Conservation (phyloP, 2,329 filamentous ascomycete genomes). For the Penicillium capsulatum region DNA sequence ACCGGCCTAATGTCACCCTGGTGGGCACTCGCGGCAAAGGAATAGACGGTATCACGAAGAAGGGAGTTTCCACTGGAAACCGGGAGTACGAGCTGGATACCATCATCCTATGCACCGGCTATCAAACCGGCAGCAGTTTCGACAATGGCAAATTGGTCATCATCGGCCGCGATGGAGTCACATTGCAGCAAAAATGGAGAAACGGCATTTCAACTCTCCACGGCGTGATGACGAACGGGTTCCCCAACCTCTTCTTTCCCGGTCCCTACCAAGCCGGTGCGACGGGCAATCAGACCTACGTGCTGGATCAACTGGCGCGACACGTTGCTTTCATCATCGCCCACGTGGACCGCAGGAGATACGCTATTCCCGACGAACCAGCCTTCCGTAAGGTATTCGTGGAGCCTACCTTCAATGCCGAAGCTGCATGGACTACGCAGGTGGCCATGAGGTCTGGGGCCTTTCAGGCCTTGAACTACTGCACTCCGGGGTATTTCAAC, state of each 20-base stretch:
- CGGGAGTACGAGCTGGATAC: not conserved
- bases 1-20: conserved; percentile 55
- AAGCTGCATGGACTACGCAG: not conserved
- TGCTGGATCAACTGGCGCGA: conserved; percentile 34
- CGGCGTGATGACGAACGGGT: conserved; percentile 47
- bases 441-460: not conserved
- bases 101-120: conserved; percentile 39
- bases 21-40: conserved; percentile 58
- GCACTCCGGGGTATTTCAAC: conserved; percentile 1
- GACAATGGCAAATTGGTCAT: conserved; percentile 33
- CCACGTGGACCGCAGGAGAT: conserved; percentile 20
- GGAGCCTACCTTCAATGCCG: conserved; percentile 3
- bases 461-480: not conserved
- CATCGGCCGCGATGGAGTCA: conserved; percentile 43
- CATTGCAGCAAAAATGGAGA: conserved; percentile 47
- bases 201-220: conserved; percentile 51
- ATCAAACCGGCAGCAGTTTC: conserved; percentile 27
- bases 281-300: conserved; percentile 39
- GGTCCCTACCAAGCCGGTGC: conserved; percentile 43
- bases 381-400: conserved; percentile 3
- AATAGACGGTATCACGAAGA: conserved; percentile 30
- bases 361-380: no score
- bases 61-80: not conserved
- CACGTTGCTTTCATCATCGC: conserved; percentile 48
- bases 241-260: conserved; percentile 55